Evolutionary conservation across 2,329 filamentous ascomycete species (phyloP).

Genomic region (Kalmusia sp.): DNA sequence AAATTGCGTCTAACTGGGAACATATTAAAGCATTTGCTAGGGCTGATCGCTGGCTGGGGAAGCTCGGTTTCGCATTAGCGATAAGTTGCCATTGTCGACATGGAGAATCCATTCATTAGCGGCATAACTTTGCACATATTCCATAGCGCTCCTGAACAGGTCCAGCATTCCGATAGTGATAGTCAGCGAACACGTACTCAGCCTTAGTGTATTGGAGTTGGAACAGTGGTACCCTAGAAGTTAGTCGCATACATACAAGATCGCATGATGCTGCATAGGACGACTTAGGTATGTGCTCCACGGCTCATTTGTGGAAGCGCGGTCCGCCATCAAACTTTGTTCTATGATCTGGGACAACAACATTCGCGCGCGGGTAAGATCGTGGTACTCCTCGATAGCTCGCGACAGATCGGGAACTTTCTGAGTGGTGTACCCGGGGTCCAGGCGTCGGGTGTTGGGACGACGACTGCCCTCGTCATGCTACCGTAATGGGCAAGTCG

Average conservation of each 20-base stretch:
- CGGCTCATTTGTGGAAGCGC: not conserved
- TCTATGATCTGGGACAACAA: too few species aligned
- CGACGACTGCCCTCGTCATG: too few species aligned
- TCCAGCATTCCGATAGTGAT: too few species aligned
- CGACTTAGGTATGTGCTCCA: not conserved
- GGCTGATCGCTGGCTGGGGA: conserved; percentile 5
- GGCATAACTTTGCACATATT: not conserved
- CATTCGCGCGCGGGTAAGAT: not conserved
- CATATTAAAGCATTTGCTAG: not conserved
- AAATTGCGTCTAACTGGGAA: not conserved
- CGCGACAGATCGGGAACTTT: too few species aligned
- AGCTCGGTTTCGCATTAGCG: conserved; percentile 9
- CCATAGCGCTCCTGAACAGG: too few species aligned
- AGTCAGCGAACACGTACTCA: too few species aligned
- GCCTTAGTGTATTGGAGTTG: too few species aligned
- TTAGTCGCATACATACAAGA: not conserved
- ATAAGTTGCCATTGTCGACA: not conserved
- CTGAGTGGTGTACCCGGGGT: too few species aligned
- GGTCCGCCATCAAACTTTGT: not conserved
- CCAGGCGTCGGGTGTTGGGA: too few species aligned
- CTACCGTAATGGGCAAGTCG: too few species aligned
- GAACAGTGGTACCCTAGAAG: too few species aligned
- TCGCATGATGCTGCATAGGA: not conserved
- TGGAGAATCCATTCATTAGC: not conserved
- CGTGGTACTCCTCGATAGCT: not conserved